Evolutionary conservation across 495 filamentous ascomycete genomes (phyloP), one percentile per base, ranked within the genome.

Genomic region (Barbatosphaeria neglecta): DNA sequence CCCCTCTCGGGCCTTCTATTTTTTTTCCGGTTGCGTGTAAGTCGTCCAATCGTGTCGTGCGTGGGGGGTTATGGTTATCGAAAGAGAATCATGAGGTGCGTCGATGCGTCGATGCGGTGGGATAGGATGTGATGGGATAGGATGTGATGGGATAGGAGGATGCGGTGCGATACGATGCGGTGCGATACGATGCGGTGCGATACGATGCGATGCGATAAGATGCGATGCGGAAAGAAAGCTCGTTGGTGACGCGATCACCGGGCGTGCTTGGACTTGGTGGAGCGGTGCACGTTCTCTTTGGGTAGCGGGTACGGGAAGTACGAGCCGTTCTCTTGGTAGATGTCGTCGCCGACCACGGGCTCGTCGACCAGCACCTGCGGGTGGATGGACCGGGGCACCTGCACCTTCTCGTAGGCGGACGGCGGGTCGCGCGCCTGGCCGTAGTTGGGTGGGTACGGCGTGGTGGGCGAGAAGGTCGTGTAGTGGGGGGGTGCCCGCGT

Each of bases 351-450:
- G 11, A 33, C 40, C 20, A 25, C 50, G 45, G 37, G 35, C 22
- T 28, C 33, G 31, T 40, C 41, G 33, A 37, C 41, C 20, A 39
- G 22, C 18, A 44, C 39, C 33, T 43, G 39, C 45, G 28, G 37
- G 38, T 41, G 46, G 39, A 41, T 33, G 23, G 27, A 40, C 1
- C 87, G 84, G 47, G 84, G 87, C 50, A 86, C 84, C 0, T 68
- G 87, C 50, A 86, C 84, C 0, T 68, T 89, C 1, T 86, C 89
- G 59, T 82, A 81, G 76, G 74, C 81, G 28, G 86, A 84, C 0
- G 82, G 83, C 50, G 31, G 31, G 31, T 35, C 31, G 31, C 80
- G 87, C 22, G 80, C 82, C 0, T 77, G 84, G 13, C 16, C 16
- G 44, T 24, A 46, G 31, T 23, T 37, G 19, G 44, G 44, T 22